These are phyloP conservation scores for Mortierella sp. DNA, from an alignment of 371 early-diverging fungal species.

Conservation along the genomic window DNA sequence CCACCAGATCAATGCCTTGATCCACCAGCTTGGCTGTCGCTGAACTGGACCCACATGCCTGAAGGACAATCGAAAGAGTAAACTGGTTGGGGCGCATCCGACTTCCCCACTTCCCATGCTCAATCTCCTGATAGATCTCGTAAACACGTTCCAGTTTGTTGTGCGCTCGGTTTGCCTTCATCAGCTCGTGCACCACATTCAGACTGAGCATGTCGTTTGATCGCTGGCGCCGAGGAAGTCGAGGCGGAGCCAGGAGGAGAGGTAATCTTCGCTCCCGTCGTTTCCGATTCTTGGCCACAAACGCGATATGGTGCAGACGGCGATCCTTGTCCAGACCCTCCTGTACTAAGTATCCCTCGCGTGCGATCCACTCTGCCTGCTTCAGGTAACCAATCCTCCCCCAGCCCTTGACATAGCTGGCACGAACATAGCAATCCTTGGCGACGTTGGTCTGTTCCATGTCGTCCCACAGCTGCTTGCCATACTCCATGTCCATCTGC, in stretches of 20 bases:
- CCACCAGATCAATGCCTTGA: conserved; percentile 28
- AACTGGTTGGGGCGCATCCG: conserved; percentile 36
- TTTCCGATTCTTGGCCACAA: not conserved
- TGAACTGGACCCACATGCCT: conserved; percentile 25
- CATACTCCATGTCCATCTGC: conserved; percentile 52
- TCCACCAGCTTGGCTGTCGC: conserved; percentile 23
- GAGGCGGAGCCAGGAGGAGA: not conserved
- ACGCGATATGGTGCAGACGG: not conserved
- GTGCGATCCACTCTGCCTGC: conserved; percentile 28
- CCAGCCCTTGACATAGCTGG: conserved; percentile 52
- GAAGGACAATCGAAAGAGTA: conserved; percentile 41
- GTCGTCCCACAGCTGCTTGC: conserved; percentile 31
- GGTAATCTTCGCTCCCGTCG: not conserved
- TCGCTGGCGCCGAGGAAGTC: conserved; percentile 8
- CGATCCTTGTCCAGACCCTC: conserved; percentile 9
- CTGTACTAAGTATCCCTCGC: conserved; percentile 25
- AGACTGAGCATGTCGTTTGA: conserved; percentile 19
- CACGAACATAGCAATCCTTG: conserved; percentile 30
- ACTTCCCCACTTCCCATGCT: conserved; percentile 34
- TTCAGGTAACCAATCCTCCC: conserved; percentile 32
- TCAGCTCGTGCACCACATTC: conserved; percentile 41
- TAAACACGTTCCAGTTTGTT: conserved; percentile 31
- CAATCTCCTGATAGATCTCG: conserved; percentile 37
- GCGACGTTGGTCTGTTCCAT: conserved; percentile 16
- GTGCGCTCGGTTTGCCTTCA: conserved; percentile 31